Evolutionary conservation across 352 stramenopile genomes (phyloP).

Genomic region (Phytophthora kernoviae): DNA sequence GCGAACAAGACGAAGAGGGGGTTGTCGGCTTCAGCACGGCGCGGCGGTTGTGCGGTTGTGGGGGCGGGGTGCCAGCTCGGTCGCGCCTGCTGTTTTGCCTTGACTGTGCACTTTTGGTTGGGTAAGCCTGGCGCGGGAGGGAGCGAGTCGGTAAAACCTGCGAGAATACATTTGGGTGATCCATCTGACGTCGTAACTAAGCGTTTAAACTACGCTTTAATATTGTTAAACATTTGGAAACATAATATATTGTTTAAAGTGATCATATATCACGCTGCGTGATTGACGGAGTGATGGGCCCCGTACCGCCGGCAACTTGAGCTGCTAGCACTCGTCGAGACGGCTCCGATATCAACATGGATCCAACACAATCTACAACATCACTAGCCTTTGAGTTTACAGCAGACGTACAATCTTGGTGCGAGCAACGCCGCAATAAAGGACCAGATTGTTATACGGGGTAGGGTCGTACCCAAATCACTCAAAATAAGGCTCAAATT

Average conservation of each 20-base stretch:
- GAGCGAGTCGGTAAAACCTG: background rate
- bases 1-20: constrained; percentile 5
- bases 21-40: constrained; percentile 2
- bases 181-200: too few relatives aligned
- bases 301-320: background rate
- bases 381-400: too few relatives aligned
- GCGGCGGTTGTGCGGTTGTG: constrained; percentile 29
- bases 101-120: background rate
- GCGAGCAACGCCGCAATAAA: too few relatives aligned
- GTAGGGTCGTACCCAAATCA: too few relatives aligned
- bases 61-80: background rate
- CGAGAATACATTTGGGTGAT: background rate
- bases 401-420: too few relatives aligned
- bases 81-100: constrained; percentile 1
- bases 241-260: background rate
- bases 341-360: too few relatives aligned
- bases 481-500: too few relatives aligned
- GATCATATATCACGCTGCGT: background rate
- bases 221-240: too few relatives aligned
- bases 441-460: too few relatives aligned
- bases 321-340: background rate
- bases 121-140: background rate
- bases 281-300: background rate
- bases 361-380: too few relatives aligned
- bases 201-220: too few relatives aligned